Conservation (phyloP, 148 eudicot genomes). For the Arctostaphylos glauca region DNA sequence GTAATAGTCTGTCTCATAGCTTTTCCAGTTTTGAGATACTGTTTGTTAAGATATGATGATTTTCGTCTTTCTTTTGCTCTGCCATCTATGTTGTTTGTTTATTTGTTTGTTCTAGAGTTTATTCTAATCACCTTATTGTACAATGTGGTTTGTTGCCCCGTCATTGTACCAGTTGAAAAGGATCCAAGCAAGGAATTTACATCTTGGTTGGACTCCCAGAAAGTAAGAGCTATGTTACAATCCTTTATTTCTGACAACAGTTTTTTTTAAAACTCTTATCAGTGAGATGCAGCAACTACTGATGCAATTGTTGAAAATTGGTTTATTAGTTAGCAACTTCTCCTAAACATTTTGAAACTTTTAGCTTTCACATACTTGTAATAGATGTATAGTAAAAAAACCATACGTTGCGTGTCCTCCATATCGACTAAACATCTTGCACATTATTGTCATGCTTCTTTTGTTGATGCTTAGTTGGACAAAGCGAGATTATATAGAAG, state of each 20-base stretch:
- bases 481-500: too few relatives aligned
- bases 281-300: neutral
- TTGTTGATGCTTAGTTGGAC: too few relatives aligned
- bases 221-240: conserved; percentile 41
- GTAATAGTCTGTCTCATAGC: neutral
- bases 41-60: neutral
- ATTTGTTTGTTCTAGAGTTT: neutral
- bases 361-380: neutral
- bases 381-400: neutral
- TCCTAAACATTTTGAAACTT: neutral
- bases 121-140: neutral
- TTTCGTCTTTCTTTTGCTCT: neutral
- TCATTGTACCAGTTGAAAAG: conserved; percentile 49
- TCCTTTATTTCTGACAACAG: neutral
- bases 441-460: too few relatives aligned
- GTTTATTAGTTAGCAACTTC: neutral
- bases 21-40: conserved; percentile 4
- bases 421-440: neutral
- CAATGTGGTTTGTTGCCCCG: conserved; percentile 4
- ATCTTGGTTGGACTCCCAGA: conserved; percentile 85
- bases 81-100: neutral
- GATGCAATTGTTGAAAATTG: neutral
- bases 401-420: neutral
- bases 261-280: conserved; percentile 5
- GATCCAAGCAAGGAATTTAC: conserved; percentile 73